Evolutionary conservation across 2,329 filamentous ascomycete species (phyloP), one percentile per base, ranked within the genome.

Genomic region (Thyridium curvatum): DNA sequence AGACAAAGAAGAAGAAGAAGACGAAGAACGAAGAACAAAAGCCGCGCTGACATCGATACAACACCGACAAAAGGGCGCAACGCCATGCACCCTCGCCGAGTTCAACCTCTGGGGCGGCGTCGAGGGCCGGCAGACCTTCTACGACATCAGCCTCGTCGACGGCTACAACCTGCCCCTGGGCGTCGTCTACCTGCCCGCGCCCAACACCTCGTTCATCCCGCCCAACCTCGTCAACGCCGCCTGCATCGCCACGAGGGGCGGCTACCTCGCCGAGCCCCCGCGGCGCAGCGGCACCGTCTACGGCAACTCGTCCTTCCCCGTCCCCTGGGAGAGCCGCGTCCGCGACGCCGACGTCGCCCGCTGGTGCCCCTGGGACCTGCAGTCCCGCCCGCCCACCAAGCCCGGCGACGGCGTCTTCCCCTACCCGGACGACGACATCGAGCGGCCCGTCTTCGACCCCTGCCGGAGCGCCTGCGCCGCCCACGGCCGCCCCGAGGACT

Each of bases 311-410:
- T 72, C 76, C 1, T 84, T 73, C 49, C 82, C 82, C 0, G 71
- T 87, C 29, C 82, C 83, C 0, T 80, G 84, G 48, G 84, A 90
- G 48, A 56, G 67, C 14, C 59, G 64, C 7, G 68, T 79, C 43
- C 78, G 76, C 32, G 71, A 78, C 44, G 55, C 65, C 12, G 65
- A 73, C 41, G 69, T 87, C 13, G 65, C 70, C 17, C 63, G 68
- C 39, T 94, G 86, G 87, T 94, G 87, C 60, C 87, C 86, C 0
- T 90, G 84, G 82, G 76, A 85, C 46, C 69, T 88, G 33, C 84
- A 89, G 50, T 71, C 78, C 16, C 74, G 74, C 40, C 77, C 78
- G 12, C 86, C 86, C 0, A 65, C 68, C 31, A 82, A 82, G 53
- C 84, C 85, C 10, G 77, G 77, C n/a, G 76, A 84, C 49, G 86